Evolutionary conservation across 1,284 basidiomycete species (phyloP), one percentile per base, ranked within the genome.

Genomic region (Xerocomus amazonicus): DNA sequence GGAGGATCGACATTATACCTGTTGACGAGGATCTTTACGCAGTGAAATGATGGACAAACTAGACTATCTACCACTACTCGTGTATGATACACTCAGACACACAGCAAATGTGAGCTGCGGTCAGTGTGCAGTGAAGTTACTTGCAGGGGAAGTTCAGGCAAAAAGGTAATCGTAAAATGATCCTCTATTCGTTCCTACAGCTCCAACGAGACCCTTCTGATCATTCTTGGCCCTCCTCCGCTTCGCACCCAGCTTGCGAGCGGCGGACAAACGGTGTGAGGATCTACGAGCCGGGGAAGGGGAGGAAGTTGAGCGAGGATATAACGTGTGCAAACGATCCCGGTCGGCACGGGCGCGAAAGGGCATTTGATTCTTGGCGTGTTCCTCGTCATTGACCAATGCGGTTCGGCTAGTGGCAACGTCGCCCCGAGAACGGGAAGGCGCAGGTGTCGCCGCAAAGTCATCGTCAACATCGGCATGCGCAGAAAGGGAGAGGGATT

Each of bases 1-100:
- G 57, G 77, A 37, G 84, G 83, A 23, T 83, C 84, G 6, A 82
- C 80, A 1, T 61, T 81, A 39, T 88, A 85, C 67, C 72, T 85
- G 32, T 71, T 86, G 51, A 73, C 80, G 26, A 69, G 79, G 23
- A 67, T 85, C 51, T 84, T 87, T 61, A 81, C 78, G 0, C 81
- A 79, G 39, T 82, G 76, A 69, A 37, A 13, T 7, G 27, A 46
- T 10, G 3, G 44, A 36, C 13, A 13, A 13, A 26, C 23, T 45
- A 34, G 29, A 43, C 23, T 43, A 41, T 6, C 45, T 47, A 58
- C 40, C 41, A 47, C 31, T 39, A 8, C 28, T 35, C 23, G 23
- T 46, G 40, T 45, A 47, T 33, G 5, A 53, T 56, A 42, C 13
- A 48, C 34, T 41, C 28, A 44, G 35, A 38, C 31, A 3, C 33